Evolutionary conservation across 106 monocot species (phyloP), one percentile per base, ranked within the genome.

Genomic region (Dendrobium catenatum): DNA sequence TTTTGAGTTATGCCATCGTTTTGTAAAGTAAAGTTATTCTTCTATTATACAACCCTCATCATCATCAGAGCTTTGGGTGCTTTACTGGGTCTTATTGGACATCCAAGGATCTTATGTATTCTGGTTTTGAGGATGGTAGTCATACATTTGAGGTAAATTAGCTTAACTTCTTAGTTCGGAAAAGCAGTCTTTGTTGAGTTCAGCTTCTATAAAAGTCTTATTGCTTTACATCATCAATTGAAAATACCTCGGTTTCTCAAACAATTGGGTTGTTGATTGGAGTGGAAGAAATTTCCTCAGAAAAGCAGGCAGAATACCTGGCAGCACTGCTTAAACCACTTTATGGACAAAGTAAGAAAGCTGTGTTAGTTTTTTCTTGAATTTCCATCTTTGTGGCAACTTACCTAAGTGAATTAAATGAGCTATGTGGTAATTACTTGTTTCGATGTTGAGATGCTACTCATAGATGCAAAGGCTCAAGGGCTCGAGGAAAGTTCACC

Each of bases 201-300:
- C 42, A 16, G 41, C 31, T 24, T 47, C 3, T 80, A 8, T 64
- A 55, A 73, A 37, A 17, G 18, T 26, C 73, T 18, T 55, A 42
- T 59, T 75, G 54, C 43, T 72, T 22, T 67, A 37, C 72, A 72
- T 56, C 43, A 24, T 26, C 44, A 42, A 19, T 31, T 26, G 9
- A 49, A 72, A 51, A n/a, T 59, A 47, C 0, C 16, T 5, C 73
- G 29, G 66, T 40, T 55, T 79, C 56, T 10, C 44, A 98, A 94
- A 94, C 94, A 22, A 91, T 98, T 84, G 97, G 97, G 31, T 81
- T 98, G 19, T 81, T 98, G 89, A 92, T 98, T 80, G 97, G 97
- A 51, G 89, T 95, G 92, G 97, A 98, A 81, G 97, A 93, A 76
- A 82, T 98, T 26, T 77, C 88, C 46, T 82, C 54, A 77, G 92